Percentiles rank a stretch among this genome's conserved stretches.
Evolutionary conservation across 768 basidiomycete species (phyloP).

Genomic region (Tricholoma hemisulphureum): DNA sequence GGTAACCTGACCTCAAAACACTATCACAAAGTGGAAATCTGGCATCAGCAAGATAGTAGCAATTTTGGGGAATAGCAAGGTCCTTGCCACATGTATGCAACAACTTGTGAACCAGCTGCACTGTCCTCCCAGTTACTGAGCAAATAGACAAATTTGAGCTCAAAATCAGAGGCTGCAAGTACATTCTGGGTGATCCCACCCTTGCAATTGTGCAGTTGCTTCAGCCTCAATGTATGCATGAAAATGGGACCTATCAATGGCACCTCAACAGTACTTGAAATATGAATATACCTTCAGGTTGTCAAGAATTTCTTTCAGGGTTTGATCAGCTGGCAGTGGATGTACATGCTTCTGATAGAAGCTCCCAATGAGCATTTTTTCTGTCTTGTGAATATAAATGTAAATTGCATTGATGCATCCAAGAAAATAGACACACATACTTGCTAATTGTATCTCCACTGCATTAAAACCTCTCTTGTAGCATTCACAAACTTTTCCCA

Average conservation of each 20-base stretch:
- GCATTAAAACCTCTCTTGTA: slow-evolving; percentile 29
- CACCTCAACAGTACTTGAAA: slow-evolving; percentile 9
- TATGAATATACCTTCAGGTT: slow-evolving; percentile 21
- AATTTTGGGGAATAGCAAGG: slow-evolving; percentile 20
- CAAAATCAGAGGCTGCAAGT: slow-evolving; percentile 23
- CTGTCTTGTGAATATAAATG: slow-evolving; percentile 18
- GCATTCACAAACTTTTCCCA: background rate
- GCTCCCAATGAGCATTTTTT: slow-evolving; percentile 11
- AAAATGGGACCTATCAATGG: slow-evolving; percentile 21
- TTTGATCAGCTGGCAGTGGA: slow-evolving; percentile 8
- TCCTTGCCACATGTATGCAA: slow-evolving; percentile 16
- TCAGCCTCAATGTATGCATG: slow-evolving; percentile 11
- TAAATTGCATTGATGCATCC: slow-evolving; percentile 1
- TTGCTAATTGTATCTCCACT: slow-evolving; percentile 30
- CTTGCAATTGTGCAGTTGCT: slow-evolving; percentile 4
- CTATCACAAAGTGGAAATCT: no score
- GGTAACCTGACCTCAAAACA: no score
- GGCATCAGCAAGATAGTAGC: no score
- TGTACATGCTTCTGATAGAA: slow-evolving; percentile 24
- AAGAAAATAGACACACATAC: no score
- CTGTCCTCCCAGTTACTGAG: slow-evolving; percentile 35
- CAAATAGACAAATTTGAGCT: slow-evolving; percentile 26
- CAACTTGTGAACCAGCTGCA: slow-evolving; percentile 26
- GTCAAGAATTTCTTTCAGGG: slow-evolving; percentile 9
- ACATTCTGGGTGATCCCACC: slow-evolving; percentile 24